phyloP scores from a whole-genome alignment of 306 rosid genomes.

The Acmispon strigosus region DNA sequence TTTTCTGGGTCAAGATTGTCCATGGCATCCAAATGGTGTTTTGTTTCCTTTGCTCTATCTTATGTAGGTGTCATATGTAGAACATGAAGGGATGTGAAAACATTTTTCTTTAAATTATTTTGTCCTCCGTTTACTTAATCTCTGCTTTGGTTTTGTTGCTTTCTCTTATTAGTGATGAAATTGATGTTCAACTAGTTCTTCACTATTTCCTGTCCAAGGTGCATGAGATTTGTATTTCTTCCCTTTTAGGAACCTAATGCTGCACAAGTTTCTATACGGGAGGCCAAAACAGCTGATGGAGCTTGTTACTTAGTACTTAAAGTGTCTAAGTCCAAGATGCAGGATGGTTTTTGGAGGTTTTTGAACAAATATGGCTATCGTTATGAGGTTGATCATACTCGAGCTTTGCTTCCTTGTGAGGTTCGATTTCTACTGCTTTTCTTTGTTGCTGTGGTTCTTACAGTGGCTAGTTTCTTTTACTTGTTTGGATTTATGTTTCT shows the following conservation, averaged over 20 bases:
- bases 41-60: background rate
- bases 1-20: background rate
- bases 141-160: background rate
- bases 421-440: slow-evolving; percentile 42
- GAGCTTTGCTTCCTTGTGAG: slow-evolving; percentile 90
- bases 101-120: background rate
- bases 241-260: slow-evolving; percentile 44
- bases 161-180: background rate
- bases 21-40: background rate
- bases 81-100: background rate
- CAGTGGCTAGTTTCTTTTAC: background rate
- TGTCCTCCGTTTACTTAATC: background rate
- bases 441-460: slow-evolving; percentile 3
- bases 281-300: slow-evolving; percentile 65
- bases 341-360: slow-evolving; percentile 57
- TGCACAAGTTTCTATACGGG: slow-evolving; percentile 61
- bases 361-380: slow-evolving; percentile 69
- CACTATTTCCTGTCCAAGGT: background rate
- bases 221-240: background rate
- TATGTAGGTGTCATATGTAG: background rate
- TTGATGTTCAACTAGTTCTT: background rate
- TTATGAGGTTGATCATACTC: slow-evolving; percentile 52
- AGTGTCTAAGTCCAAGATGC: slow-evolving; percentile 38
- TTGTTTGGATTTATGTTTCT: background rate
- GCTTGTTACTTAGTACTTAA: slow-evolving; percentile 54